These are phyloP conservation scores for Passalora sequoiae DNA, from an alignment of 2,329 filamentous ascomycete species.

Conservation along the genomic window DNA sequence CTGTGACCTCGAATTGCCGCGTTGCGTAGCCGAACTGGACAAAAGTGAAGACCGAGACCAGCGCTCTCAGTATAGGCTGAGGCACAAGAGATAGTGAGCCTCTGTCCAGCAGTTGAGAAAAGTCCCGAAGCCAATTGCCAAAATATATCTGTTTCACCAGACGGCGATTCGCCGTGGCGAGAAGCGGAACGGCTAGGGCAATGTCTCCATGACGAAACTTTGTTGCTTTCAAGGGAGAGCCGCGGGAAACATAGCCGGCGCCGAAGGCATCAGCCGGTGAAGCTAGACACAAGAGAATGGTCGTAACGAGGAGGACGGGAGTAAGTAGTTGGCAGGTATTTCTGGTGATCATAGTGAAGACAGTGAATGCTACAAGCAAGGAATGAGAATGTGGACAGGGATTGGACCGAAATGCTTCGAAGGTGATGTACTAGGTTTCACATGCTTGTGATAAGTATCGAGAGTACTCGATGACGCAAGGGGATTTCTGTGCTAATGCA, in stretches of 20 bases:
- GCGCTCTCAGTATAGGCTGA: constrained; percentile 4
- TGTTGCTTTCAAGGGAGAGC: background rate
- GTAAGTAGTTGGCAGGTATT: background rate
- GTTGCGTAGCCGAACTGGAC: constrained; percentile 7
- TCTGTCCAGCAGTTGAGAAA: constrained; percentile 6
- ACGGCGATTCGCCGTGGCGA: background rate
- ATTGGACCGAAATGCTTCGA: too few species aligned
- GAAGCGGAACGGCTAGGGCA: background rate
- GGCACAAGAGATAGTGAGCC: constrained; percentile 3
- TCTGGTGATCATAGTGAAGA: background rate
- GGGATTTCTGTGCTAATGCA: too few species aligned
- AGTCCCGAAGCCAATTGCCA: constrained; percentile 8
- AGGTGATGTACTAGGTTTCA: too few species aligned
- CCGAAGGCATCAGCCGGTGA: background rate
- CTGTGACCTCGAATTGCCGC: constrained; percentile 9
- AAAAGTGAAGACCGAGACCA: constrained; percentile 4
- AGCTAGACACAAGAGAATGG: background rate
- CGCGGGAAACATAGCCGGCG: background rate
- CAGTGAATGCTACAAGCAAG: too few species aligned
- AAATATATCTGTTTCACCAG: constrained; percentile 4
- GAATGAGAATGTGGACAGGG: too few species aligned
- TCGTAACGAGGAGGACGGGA: background rate
- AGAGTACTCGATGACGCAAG: too few species aligned
- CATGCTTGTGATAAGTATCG: too few species aligned
- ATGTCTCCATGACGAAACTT: constrained; percentile 2